A percentile compares a stretch with the other conserved stretches of the same genome.
Conservation (phyloP, 192 early-diverging fungal genomes). For the Jimgerdemannia flammicorona region DNA sequence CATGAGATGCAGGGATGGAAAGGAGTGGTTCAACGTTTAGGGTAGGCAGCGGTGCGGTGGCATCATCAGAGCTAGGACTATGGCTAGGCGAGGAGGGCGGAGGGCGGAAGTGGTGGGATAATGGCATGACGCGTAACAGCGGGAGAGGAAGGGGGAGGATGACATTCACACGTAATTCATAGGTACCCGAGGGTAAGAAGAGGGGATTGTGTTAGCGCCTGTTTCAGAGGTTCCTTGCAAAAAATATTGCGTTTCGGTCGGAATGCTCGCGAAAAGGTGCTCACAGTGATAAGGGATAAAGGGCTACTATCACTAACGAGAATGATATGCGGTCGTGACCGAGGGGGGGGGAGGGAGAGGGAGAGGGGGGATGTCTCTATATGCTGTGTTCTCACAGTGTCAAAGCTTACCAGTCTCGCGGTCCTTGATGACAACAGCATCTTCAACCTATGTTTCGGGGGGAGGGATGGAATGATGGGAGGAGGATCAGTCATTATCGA, state of each 20-base stretch:
- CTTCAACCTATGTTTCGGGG: slow-evolving; percentile 32
- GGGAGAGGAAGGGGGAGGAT: neutral
- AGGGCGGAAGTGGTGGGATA: neutral
- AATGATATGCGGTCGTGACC: neutral
- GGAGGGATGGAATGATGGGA: neutral
- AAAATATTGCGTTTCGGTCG: neutral
- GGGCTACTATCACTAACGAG: neutral
- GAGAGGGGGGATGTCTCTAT: neutral
- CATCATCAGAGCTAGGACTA: neutral
- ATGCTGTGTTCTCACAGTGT: neutral
- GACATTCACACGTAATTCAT: neutral
- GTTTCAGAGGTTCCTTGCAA: neutral
- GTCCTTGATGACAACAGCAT: slow-evolving; percentile 66
- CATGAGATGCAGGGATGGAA: neutral
- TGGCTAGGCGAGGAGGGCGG: neutral
- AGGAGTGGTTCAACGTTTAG: neutral
- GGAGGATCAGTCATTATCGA: neutral
- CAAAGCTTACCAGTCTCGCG: slow-evolving; percentile 66
- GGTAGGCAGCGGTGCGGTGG: neutral
- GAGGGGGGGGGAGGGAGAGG: too few relatives aligned
- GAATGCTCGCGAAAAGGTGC: neutral
- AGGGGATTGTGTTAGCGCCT: neutral
- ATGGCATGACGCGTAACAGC: neutral
- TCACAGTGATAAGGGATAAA: neutral
- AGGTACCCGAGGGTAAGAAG: neutral